Evolutionary conservation across 768 basidiomycete genomes (phyloP), one percentile per base, ranked within the genome.

Genomic region (Daedaleopsis nitida): DNA sequence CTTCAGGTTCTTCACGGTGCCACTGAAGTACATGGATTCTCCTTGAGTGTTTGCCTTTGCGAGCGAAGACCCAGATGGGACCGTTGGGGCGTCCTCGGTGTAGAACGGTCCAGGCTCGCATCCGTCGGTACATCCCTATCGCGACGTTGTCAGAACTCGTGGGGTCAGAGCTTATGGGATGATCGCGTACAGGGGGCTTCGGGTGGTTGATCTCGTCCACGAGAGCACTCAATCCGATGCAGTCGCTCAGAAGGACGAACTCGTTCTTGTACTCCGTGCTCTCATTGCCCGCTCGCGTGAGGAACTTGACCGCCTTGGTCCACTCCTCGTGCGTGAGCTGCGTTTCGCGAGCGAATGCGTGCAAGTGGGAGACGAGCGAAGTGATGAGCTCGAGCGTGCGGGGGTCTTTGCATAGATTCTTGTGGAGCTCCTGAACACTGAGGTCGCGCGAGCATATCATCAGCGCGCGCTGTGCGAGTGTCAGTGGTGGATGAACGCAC

Each of bases 191-290:
- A 42, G 65, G 55, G 7, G 75, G 71, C 59, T 70, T 71, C 5
- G 78, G 76, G 53, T 75, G 74, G 47, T 71, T 68, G 24, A 76
- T 63, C 60, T 73, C 73, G 55, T 79, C 78, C 24, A 79, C 68
- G 13, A 78, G 68, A 10, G 73, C 76, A 42, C 73, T 75, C 17
- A 77, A 52, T 13, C 78, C 78, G 10, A 79, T 63, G 21, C 72
- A 73, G 60, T 79, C 78, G 58, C 73, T 75, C 21, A 79, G 68
- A 19, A 79, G 72, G 58, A 79, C 74, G 58, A 79, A 76, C 68
- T 79, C 77, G 66, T 74, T 73, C 68, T 71, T 71, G 64, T 66
- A 68, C 27, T 69, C 68, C 19, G 76, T 74, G 69, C 75, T 76
- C 68, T 75, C 75, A 66, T 77, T 73, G 13, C 77, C 77, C 14